phyloP scores from a whole-genome alignment of 805 yeast genomes.

The Candida coleopterorum region DNA sequence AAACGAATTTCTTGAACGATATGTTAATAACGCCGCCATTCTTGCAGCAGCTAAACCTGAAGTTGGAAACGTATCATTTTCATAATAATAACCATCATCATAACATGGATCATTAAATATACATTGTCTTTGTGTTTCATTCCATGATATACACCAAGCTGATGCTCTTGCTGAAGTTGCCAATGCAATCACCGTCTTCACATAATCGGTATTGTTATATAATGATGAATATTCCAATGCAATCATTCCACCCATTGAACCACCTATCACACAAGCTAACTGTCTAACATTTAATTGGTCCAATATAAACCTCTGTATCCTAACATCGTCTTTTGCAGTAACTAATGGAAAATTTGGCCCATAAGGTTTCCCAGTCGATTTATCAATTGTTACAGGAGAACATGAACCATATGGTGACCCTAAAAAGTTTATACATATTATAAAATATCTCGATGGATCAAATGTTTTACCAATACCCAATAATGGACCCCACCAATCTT shows the following conservation, averaged over 20 bases:
- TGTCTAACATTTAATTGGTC: slow-evolving; percentile 76
- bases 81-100: slow-evolving; percentile 78
- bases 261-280: slow-evolving; percentile 86
- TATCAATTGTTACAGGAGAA: slow-evolving; percentile 80
- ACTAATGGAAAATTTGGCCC: slow-evolving; percentile 96
- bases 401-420: slow-evolving; percentile 97
- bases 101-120: slow-evolving; percentile 94
- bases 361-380: slow-evolving; percentile 67
- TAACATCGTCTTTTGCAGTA: slow-evolving; percentile 90
- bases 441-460: slow-evolving; percentile 83
- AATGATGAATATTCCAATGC: slow-evolving; percentile 75
- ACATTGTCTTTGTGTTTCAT: slow-evolving; percentile 95
- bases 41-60: slow-evolving; percentile 93
- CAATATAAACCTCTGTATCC: slow-evolving; percentile 68
- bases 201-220: slow-evolving; percentile 62
- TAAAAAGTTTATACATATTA: slow-evolving; percentile 84
- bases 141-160: slow-evolving; percentile 99
- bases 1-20: slow-evolving; percentile 87
- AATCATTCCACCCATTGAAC: slow-evolving; percentile 99
- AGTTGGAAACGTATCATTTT: slow-evolving; percentile 58
- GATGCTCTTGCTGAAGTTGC: slow-evolving; percentile 94
- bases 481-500: slow-evolving; percentile 99
- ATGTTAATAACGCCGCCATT: slow-evolving; percentile 92
- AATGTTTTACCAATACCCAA: slow-evolving; percentile 82
- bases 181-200: slow-evolving; percentile 67